Base-by-base conservation (phyloP, 2,329 filamentous ascomycete species). In the Colletotrichum lentis region DNA sequence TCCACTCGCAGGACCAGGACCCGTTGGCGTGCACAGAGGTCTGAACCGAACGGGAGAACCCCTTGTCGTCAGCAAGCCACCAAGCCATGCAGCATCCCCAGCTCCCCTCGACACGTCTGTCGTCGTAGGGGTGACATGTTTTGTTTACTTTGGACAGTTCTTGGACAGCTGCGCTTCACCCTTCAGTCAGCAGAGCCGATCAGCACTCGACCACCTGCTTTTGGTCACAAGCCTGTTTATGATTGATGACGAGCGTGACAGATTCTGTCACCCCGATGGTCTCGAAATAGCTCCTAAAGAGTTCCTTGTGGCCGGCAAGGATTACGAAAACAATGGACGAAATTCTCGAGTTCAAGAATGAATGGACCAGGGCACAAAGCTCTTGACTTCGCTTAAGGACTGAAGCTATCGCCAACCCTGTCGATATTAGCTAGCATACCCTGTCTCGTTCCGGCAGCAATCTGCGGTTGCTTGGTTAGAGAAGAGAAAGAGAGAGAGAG, bases 71-170 rank as follows among this genome's bases (percentile, higher is more conserved):
- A 44, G 49, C 53, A 57, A 20, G 31, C 43, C 22, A 44, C 39
- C 53, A 57, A 14, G n/a, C 39, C 60, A 52, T 64, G 62, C 61
- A 68, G 61, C 65, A 64, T 39, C 65, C 65, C 62, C 49, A 52
- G 65, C 65, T 68, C 49, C 49, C 47, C 35, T 60, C 54, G 49
- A 65, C 54, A 68, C 55, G 55, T 62, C 62, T 49, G 49, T 24
- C 37, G 55, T 60, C 65, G 59, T 68, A 65, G 65, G 65, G 62
- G 65, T 55, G 7, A 49, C 50, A 37, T n/a, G n/a, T n/a, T 65
- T 65, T 68, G 62, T 68, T 68, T 68, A 68, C 65, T 68, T 68
- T 68, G 20, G 62, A 65, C 65, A 22, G 56, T 59, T 65, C 37
- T 65, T 39, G 65, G 62, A 68, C 55, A 60, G 58, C 62, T 60